Base-by-base conservation (phyloP, 495 filamentous ascomycete genomes). In the Aspergillus saccharolyticus region DNA sequence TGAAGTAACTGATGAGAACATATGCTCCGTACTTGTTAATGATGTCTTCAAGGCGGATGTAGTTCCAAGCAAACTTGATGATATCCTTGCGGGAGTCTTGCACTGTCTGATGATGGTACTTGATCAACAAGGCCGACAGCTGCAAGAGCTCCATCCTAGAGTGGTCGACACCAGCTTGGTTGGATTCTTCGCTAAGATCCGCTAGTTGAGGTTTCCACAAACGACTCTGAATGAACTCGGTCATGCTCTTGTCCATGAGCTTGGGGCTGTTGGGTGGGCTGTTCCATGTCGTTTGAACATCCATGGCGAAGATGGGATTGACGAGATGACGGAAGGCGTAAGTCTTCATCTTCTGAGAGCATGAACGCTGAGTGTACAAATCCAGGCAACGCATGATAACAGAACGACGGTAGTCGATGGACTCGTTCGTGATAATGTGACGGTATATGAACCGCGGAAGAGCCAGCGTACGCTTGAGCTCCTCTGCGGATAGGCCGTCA, bases 21-120 rank as follows among this genome's bases (percentile, higher is more conserved):
- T 99, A 97, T 7, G 95, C 93, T 18, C 92, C 95, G 69, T 97
- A 91, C 67, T 99, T 99, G 76, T 97, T 97, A 77, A 99, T 96
- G 58, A 96, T 89, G 69, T 99, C 95, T 68, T 99, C 95, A 20
- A 99, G 84, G 17, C 90, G 85, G 56, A 97, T 97, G 66, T 94
- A 97, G 24, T 91, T 97, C 95, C 95, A 99, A 4, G 90, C 91
- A 70, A 97, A 97, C 70, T 96, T 97, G 65, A 99, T 97, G 57
- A 99, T 90, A 59, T 99, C 95, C 70, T 97, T 99, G 19, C 95
- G 88, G 5, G 89, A 88, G 65, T 97, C 93, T 52, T 90, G 84
- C 9, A 97, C 79, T 20, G 91, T 85, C 22, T 80, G 80, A 57
- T 89, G 81, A 59, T 97, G 91, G 59, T 97, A 95, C 63, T 97